Base-by-base conservation (phyloP, 352 stramenopile genomes). In the Phytophthora litchii region DNA sequence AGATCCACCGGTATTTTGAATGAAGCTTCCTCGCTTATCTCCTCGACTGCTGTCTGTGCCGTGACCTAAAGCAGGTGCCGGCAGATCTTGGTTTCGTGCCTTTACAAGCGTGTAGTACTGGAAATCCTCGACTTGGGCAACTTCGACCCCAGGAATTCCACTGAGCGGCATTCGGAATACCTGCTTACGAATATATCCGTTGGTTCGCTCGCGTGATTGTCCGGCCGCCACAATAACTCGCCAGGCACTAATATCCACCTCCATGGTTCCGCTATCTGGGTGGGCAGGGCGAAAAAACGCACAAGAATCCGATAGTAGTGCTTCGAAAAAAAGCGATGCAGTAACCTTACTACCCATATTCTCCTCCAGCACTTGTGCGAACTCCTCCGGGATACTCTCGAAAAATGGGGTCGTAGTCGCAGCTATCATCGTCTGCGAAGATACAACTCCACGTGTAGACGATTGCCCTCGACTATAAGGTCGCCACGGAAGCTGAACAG, bases 231-330 rank as follows among this genome's bases (percentile, higher is more conserved):
- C 52, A 31, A 51, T 62, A 5, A 9, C 51, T 21, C 74, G 68
- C 80, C 80, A 89, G 0, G 78, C 71, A 23, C 77, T 74, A 44
- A 89, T 82, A 35, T 88, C 77, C 9, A 89, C 77, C 16, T 88
- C 76, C 68, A 84, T 83, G 13, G 72, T 88, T 1, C 73, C 76
- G 40, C 59, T 83, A 21, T 80, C 51, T 42, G 60, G 54, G 19
- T 70, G 62, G 1, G 63, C 48, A 17, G 35, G 49, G 13, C 74
- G 69, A 43, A 86, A 78, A 27, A 88, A 88, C 3, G 73, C 74
- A 40, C 74, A 78, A 36, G 78, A 74, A 51, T 90, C 78, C 1
- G 72, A 86, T 17, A 90, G 42, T 19, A 90, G 25, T 3, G 68
- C 70, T 14, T 87, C 74, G 46, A 87, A 90, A 40, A 90, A 79